phyloP scores from a whole-genome alignment of 2,329 filamentous ascomycete genomes.

The Pseudocercospora fuligena region DNA sequence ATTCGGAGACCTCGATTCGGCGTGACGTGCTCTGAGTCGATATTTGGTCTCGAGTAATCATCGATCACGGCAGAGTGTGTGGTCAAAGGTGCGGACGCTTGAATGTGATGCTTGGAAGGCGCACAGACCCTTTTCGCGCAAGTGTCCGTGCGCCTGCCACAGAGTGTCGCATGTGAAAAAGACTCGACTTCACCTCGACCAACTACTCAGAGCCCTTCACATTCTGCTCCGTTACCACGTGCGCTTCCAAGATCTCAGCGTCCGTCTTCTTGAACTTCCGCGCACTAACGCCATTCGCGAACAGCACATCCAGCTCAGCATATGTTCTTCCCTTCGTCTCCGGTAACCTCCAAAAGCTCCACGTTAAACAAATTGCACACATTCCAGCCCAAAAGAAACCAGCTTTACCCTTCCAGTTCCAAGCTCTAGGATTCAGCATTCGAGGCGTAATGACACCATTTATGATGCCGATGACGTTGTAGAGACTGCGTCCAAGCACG shows the following conservation, averaged over 20 bases:
- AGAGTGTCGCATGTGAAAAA: too few species aligned
- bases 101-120: too few species aligned
- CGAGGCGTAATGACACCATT: conserved; percentile 21
- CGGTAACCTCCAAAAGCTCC: conserved; percentile 59
- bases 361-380: conserved; percentile 53
- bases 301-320: conserved; percentile 61
- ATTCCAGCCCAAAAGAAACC: conserved; percentile 50
- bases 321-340: conserved; percentile 61
- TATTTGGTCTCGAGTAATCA: too few species aligned
- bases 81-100: too few species aligned
- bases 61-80: too few species aligned
- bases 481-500: conserved; percentile 34
- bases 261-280: conserved; percentile 44
- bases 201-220: too few species aligned
- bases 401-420: conserved; percentile 27
- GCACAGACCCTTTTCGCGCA: too few species aligned
- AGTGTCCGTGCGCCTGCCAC: too few species aligned
- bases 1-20: too few species aligned
- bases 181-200: too few species aligned
- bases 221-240: background rate
- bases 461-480: conserved; percentile 35
- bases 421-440: conserved; percentile 38
- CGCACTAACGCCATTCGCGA: conserved; percentile 54
- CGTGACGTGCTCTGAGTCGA: too few species aligned
- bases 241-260: conserved; percentile 27